Percentiles rank a stretch among this genome's conserved stretches.
Conservation (phyloP, 2,329 filamentous ascomycete genomes). For the Westerdykella aurantiaca region DNA sequence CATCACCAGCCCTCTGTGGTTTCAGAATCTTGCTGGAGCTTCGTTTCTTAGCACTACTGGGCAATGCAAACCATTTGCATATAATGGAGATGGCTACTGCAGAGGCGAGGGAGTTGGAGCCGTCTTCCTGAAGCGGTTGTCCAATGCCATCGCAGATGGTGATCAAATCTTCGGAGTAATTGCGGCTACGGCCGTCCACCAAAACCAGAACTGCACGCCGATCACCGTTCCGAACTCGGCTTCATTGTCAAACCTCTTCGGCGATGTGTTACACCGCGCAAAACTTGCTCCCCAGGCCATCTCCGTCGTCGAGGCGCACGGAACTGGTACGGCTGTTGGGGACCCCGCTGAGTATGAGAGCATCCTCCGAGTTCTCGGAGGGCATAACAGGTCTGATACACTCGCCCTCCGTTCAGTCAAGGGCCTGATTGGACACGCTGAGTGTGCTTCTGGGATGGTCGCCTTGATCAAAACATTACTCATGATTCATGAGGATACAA, state of each 20-base stretch:
- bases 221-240: constrained; percentile 11
- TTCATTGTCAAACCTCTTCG: constrained; percentile 10
- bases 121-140: constrained; percentile 48
- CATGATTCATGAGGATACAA: too few relatives aligned
- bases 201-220: constrained; percentile 7
- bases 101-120: constrained; percentile 45
- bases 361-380: too few relatives aligned
- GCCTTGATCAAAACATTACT: too few relatives aligned
- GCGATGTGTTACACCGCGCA: constrained; percentile 4
- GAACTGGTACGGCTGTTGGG: constrained; percentile 14
- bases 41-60: constrained; percentile 43
- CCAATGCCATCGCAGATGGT: constrained; percentile 48
- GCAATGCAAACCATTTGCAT: constrained; percentile 39
- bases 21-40: constrained; percentile 33
- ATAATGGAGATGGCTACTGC: constrained; percentile 49
- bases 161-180: constrained; percentile 46
- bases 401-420: too few relatives aligned
- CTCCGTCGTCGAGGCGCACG: constrained; percentile 11
- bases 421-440: too few relatives aligned
- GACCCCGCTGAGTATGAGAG: constrained; percentile 30
- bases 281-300: constrained; percentile 4
- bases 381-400: too few relatives aligned
- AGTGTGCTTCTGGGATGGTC: too few relatives aligned
- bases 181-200: constrained; percentile 10
- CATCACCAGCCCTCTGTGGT: constrained; percentile 24